Evolutionary conservation across 163 green algal genomes (phyloP).

Genomic region (Chlorella variabilis): DNA sequence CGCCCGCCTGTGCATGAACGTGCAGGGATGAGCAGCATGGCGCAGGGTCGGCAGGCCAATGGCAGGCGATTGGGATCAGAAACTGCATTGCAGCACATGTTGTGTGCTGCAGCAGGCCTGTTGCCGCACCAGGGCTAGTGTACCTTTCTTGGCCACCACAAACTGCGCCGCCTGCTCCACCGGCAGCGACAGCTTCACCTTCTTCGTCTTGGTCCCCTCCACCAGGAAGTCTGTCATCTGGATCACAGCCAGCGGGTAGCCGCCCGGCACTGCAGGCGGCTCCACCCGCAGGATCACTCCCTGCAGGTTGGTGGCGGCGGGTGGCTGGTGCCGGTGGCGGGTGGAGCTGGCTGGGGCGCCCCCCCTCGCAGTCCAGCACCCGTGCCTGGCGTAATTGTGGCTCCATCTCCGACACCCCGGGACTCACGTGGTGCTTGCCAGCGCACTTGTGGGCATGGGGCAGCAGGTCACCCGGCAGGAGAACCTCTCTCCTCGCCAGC

Average conservation of each 20-base stretch:
- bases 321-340: too few relatives aligned
- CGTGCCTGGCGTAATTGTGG: too few relatives aligned
- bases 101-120: too few relatives aligned
- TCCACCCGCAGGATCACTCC: constrained; percentile 14
- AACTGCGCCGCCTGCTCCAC: constrained; percentile 11
- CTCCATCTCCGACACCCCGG: too few relatives aligned
- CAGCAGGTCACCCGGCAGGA: constrained; percentile 36
- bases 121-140: too few relatives aligned
- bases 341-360: too few relatives aligned
- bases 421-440: constrained; percentile 37
- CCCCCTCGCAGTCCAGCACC: too few relatives aligned
- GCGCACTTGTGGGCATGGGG: not conserved
- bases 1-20: not conserved
- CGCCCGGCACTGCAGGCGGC: not conserved
- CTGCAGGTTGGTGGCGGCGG: not conserved
- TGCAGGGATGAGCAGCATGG: not conserved
- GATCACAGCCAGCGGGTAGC: not conserved
- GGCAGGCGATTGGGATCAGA: too few relatives aligned
- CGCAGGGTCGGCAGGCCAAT: too few relatives aligned
- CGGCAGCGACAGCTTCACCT: constrained; percentile 20
- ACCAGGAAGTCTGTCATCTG: constrained; percentile 24
- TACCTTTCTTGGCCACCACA: constrained; percentile 4
- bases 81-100: too few relatives aligned
- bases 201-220: not conserved
- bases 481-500: constrained; percentile 13